Conservation (phyloP, 2,329 filamentous ascomycete genomes). For the Stemphylium lycopersici region DNA sequence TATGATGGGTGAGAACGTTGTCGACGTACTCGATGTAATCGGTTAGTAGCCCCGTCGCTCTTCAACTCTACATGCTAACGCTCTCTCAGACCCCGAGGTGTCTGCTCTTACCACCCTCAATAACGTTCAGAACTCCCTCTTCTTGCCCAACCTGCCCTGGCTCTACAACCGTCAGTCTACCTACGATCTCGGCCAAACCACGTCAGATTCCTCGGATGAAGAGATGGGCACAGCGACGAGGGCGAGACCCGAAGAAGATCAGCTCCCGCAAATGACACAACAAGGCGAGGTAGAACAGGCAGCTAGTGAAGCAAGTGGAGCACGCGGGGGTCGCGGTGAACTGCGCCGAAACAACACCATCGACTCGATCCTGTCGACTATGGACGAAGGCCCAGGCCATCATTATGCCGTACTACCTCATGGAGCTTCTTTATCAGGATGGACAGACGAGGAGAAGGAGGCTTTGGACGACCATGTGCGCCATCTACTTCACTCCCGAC, state of each 20-base stretch:
- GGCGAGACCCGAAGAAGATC: conserved; percentile 20
- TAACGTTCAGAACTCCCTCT: conserved; percentile 91
- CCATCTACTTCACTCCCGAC: conserved; percentile 82
- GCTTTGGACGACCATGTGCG: conserved; percentile 84
- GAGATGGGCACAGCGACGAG: conserved; percentile 23
- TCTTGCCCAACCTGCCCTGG: conserved; percentile 77
- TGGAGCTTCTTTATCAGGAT: conserved; percentile 73
- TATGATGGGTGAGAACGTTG: conserved; percentile 59
- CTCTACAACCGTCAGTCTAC: conserved; percentile 78
- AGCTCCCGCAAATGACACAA: conserved; percentile 26
- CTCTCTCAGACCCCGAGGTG: conserved; percentile 74
- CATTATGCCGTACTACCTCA: conserved; percentile 83
- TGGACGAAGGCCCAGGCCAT: conserved; percentile 56
- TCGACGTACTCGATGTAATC: conserved; percentile 72
- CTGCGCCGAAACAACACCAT: conserved; percentile 35
- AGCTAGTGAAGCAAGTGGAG: neutral
- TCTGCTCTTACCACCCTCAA: conserved; percentile 82
- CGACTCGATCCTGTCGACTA: conserved; percentile 40
- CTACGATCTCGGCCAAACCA: conserved; percentile 69
- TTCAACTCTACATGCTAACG: conserved; percentile 33
- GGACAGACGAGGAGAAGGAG: conserved; percentile 74
- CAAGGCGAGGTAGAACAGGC: conserved; percentile 23
- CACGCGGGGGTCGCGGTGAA: conserved; percentile 15
- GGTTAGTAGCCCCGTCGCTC: conserved; percentile 54
- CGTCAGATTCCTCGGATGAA: conserved; percentile 41